phyloP scores from a whole-genome alignment of 495 filamentous ascomycete genomes.

The Aspergillus ellipticus region DNA sequence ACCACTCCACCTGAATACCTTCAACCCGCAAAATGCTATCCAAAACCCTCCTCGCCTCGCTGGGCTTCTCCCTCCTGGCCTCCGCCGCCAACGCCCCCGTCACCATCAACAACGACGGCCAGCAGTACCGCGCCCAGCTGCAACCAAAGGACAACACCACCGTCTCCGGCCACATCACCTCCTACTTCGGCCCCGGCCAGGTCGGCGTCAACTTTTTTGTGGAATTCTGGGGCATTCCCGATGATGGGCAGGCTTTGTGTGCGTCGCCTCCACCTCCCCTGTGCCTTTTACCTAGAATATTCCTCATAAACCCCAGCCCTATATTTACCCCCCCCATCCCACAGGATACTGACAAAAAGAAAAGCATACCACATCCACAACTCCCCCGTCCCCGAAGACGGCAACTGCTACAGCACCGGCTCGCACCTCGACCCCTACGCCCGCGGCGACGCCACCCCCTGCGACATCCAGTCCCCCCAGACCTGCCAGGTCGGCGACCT shows the following conservation, averaged over 20 bases:
- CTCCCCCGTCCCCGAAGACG: conserved; percentile 63
- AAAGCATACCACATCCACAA: conserved; percentile 83
- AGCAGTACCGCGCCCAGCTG: conserved; percentile 56
- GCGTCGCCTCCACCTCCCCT: conserved; percentile 41
- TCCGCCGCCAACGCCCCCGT: conserved; percentile 52
- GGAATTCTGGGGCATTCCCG: conserved; percentile 62
- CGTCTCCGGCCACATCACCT: conserved; percentile 59
- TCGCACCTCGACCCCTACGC: conserved; percentile 66
- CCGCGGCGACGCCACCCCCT: conserved; percentile 61
- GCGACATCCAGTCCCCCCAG: conserved; percentile 56
- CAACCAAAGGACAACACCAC: conserved; percentile 51
- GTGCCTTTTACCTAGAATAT: background rate
- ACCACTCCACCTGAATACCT: too few relatives aligned
- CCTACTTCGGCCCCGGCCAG: conserved; percentile 51
- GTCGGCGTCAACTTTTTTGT: conserved; percentile 61
- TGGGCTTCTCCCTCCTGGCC: conserved; percentile 34
- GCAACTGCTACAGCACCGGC: conserved; percentile 72
- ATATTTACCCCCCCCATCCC: background rate
- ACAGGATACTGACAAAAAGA: background rate
- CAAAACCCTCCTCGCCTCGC: conserved; percentile 32
- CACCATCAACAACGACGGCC: conserved; percentile 61
- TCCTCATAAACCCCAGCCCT: too few relatives aligned
- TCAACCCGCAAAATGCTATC: conserved; percentile 6
- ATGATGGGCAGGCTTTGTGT: conserved; percentile 66
- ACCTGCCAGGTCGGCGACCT: conserved; percentile 85